A percentile compares a stretch with the other conserved stretches of the same genome.
Conservation (phyloP, 148 eudicot species). For the Cornus kousa region DNA sequence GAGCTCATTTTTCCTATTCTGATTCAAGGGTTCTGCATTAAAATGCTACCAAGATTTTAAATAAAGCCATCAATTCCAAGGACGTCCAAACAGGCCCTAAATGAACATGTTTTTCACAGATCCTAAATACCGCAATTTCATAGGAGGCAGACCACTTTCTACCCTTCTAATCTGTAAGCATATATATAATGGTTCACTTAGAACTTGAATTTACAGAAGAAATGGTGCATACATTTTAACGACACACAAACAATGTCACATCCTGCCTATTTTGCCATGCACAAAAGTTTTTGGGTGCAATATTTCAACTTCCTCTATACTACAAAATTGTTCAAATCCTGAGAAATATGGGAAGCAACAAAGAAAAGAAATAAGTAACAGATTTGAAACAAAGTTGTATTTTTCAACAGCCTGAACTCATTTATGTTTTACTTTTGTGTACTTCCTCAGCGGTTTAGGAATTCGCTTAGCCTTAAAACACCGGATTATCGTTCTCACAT, state of each 20-base stretch:
- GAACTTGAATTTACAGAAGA: neutral
- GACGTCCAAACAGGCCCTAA: too few species aligned
- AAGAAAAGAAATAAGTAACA: neutral
- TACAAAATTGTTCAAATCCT: neutral
- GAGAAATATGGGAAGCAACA: neutral
- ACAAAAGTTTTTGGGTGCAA: neutral
- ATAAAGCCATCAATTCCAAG: too few species aligned
- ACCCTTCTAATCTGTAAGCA: too few species aligned
- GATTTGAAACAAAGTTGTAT: neutral
- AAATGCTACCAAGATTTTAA: too few species aligned
- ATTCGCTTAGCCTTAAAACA: slow-evolving; percentile 27
- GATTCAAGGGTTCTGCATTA: too few species aligned
- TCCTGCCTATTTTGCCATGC: too few species aligned
- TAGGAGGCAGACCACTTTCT: too few species aligned
- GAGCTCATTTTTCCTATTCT: too few species aligned
- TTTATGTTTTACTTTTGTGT: slow-evolving; percentile 22
- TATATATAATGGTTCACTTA: too few species aligned
- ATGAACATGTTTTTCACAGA: too few species aligned
- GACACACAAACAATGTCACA: too few species aligned
- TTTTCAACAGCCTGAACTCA: neutral
- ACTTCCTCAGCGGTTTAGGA: slow-evolving; percentile 7
- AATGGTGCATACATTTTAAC: neutral
- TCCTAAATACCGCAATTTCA: too few species aligned
- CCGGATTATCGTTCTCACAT: slow-evolving; percentile 39
- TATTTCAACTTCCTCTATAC: neutral